Percentiles rank a stretch among this genome's conserved stretches.
Conservation (phyloP, 1,284 basidiomycete species). For the Bondarzewia mesenterica region DNA sequence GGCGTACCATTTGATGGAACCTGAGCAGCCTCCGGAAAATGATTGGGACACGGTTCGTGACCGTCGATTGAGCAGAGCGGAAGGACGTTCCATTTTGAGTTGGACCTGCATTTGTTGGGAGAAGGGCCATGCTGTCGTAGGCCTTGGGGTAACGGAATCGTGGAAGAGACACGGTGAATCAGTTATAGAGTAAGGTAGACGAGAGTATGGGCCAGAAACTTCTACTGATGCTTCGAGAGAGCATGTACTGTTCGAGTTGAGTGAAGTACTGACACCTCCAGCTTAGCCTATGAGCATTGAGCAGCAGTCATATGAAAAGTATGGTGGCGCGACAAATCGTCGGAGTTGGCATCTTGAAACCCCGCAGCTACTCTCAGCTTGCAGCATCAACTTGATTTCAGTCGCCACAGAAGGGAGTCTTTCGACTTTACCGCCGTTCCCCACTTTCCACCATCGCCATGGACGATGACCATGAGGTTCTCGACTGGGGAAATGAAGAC, state of each 20-base stretch:
- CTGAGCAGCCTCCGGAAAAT: slow-evolving; percentile 72
- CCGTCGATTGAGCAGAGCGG: slow-evolving; percentile 26
- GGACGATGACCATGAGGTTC: slow-evolving; percentile 60
- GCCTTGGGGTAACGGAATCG: slow-evolving; percentile 30
- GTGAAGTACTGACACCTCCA: no score
- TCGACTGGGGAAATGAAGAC: slow-evolving; percentile 74
- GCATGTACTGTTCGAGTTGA: no score
- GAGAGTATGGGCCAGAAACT: not conserved
- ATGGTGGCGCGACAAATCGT: not conserved
- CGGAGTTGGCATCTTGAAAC: not conserved
- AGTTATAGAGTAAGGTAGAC: not conserved
- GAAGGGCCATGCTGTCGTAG: slow-evolving; percentile 47
- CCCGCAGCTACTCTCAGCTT: not conserved
- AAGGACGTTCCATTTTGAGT: slow-evolving; percentile 26
- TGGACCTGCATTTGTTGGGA: slow-evolving; percentile 41
- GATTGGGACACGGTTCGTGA: slow-evolving; percentile 58
- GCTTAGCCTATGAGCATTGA: no score
- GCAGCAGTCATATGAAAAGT: no score
- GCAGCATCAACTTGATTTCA: no score
- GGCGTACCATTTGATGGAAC: slow-evolving; percentile 78
- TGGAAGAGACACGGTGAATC: slow-evolving; percentile 25
- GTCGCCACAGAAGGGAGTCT: no score
- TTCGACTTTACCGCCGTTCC: no score
- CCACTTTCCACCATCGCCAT: slow-evolving; percentile 26
- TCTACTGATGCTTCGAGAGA: no score